Evolutionary conservation across 2,329 filamentous ascomycete species (phyloP).

Genomic region (Aspergillus sp.): DNA sequence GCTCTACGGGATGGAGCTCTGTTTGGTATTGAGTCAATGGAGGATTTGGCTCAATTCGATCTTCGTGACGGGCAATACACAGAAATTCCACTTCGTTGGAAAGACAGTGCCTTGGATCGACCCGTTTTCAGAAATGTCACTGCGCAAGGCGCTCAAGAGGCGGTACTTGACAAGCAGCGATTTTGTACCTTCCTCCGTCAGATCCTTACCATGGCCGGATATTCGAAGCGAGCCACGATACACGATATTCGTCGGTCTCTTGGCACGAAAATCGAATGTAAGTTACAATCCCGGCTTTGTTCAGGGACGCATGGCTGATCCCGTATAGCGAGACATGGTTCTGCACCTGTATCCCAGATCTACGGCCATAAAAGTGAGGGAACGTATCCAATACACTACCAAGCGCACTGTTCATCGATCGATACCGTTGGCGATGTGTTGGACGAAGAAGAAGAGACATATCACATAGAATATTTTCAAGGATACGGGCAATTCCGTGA

Average conservation of each 20-base stretch:
- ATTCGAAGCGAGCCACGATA: too few species aligned
- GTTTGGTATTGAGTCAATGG: too few species aligned
- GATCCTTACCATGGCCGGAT: too few species aligned
- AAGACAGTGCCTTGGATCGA: too few species aligned
- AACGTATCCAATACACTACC: conserved; percentile 20
- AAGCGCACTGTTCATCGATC: conserved; percentile 21
- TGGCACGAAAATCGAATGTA: not conserved
- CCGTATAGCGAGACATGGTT: conserved; percentile 19
- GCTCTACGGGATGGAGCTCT: too few species aligned
- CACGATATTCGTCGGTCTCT: not conserved
- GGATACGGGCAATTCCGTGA: conserved; percentile 17
- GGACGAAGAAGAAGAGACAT: conserved; percentile 17
- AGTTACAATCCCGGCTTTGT: not conserved
- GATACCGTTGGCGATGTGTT: conserved; percentile 21
- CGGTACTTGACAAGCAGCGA: too few species aligned
- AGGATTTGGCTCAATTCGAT: too few species aligned
- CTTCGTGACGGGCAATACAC: too few species aligned
- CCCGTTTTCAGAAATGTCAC: too few species aligned
- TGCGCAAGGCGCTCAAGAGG: too few species aligned
- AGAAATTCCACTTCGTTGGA: too few species aligned
- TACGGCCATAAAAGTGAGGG: conserved; percentile 16
- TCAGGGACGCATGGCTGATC: not conserved
- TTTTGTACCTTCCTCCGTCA: too few species aligned
- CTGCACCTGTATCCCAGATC: conserved; percentile 22
- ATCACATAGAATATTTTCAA: conserved; percentile 19